A percentile compares a stretch with the other conserved stretches of the same genome.
Conservation (phyloP, 2,329 filamentous ascomycete species). For the Talaromyces sp. region DNA sequence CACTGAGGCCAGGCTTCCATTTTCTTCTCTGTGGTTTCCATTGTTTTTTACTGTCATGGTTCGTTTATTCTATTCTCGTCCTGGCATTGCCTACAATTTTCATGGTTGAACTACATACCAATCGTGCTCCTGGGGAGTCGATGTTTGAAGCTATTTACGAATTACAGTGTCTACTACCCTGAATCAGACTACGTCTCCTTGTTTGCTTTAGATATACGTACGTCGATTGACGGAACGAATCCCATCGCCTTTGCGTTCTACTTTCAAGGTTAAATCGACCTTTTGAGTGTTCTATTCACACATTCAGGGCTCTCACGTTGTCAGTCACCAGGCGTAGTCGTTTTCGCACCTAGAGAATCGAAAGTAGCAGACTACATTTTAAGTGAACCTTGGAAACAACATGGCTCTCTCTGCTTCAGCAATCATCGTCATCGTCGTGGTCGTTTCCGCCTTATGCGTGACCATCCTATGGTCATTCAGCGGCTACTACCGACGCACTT, state of each 20-base stretch:
- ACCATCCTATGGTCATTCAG: slow-evolving; percentile 15
- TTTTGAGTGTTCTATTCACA: background rate
- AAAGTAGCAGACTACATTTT: background rate
- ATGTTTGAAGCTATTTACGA: background rate
- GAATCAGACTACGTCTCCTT: background rate
- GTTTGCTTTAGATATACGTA: background rate
- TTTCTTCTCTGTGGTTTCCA: background rate
- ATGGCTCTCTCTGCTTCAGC: slow-evolving; percentile 13
- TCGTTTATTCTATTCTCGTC: background rate
- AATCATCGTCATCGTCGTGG: slow-evolving; percentile 16
- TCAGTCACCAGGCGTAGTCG: too few species aligned
- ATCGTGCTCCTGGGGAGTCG: slow-evolving; percentile 8
- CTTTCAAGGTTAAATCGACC: background rate
- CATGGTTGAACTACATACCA: background rate
- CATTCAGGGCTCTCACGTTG: too few species aligned
- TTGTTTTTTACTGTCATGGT: background rate
- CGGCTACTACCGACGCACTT: slow-evolving; percentile 1
- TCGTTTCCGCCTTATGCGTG: slow-evolving; percentile 4
- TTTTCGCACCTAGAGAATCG: too few species aligned
- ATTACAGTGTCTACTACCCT: background rate
- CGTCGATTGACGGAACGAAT: background rate
- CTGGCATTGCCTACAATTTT: background rate
- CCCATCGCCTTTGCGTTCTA: background rate
- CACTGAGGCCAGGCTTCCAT: slow-evolving; percentile 3
- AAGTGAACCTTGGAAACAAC: background rate